Percentiles rank a stretch among this genome's conserved stretches.
Conservation (phyloP, 148 eudicot species). For the Talinum fruticosum region DNA sequence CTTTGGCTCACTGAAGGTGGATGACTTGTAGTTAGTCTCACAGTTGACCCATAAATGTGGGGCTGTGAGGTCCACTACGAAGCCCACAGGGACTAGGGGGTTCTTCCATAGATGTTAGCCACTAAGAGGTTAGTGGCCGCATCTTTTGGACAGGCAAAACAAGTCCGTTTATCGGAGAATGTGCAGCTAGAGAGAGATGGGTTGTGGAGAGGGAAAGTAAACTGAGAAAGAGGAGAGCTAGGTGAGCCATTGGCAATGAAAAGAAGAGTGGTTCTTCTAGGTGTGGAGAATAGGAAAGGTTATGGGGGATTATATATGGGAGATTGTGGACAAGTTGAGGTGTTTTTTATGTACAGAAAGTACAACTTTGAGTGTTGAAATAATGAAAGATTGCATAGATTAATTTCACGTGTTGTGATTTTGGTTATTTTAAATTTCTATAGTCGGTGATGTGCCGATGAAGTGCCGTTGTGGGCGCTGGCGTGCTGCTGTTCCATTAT, state of each 20-base stretch:
- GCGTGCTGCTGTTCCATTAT: not conserved
- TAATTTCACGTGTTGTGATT: not conserved
- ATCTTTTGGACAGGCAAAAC: conserved; percentile 45
- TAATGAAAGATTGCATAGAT: not conserved
- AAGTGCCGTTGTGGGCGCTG: not conserved
- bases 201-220: conserved; percentile 10
- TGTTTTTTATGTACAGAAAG: too few relatives aligned
- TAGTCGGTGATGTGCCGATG: not conserved
- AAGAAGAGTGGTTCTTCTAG: too few relatives aligned
- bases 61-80: conserved; percentile 46
- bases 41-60: conserved; percentile 52
- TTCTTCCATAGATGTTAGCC: conserved; percentile 39
- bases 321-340: not conserved
- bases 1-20: conserved; percentile 39
- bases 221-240: conserved; percentile 11
- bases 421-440: not conserved
- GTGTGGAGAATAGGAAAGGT: not conserved
- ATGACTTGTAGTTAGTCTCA: conserved; percentile 44
- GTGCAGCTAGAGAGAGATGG: conserved; percentile 2
- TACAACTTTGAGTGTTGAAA: not conserved
- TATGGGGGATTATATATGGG: not conserved
- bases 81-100: conserved; percentile 29
- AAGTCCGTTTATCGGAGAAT: conserved; percentile 22
- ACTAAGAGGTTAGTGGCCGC: conserved; percentile 40
- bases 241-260: not conserved